These are phyloP conservation scores for Pseudopithomyces chartarum DNA, from an alignment of 2,329 filamentous ascomycete genomes.

Conservation along the genomic window DNA sequence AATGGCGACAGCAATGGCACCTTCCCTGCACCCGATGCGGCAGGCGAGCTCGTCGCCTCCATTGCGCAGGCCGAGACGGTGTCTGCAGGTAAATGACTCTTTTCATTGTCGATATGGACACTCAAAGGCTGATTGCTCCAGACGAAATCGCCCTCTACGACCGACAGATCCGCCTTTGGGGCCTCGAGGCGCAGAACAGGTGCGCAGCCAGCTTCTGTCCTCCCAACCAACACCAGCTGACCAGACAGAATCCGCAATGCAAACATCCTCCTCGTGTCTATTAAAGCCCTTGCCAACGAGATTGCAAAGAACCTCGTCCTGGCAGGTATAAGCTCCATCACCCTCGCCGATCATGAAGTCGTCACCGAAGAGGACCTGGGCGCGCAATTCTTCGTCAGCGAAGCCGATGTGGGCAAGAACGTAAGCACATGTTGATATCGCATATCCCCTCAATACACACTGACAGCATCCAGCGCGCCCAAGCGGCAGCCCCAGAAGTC, in stretches of 20 bases:
- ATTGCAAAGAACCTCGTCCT: constrained; percentile 97
- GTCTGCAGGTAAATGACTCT: constrained; percentile 39
- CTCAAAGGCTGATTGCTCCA: constrained; percentile 36
- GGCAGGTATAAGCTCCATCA: constrained; percentile 88
- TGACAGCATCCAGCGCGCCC: constrained; percentile 64
- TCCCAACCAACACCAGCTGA: constrained; percentile 16
- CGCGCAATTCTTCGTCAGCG: constrained; percentile 72
- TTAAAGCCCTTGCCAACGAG: constrained; percentile 88
- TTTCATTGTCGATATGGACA: background rate
- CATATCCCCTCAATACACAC: background rate
- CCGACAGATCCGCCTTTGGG: constrained; percentile 96
- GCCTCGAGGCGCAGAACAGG: constrained; percentile 88
- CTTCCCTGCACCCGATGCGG: constrained; percentile 38
- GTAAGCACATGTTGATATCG: constrained; percentile 44
- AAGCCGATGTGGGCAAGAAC: constrained; percentile 75
- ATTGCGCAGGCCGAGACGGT: constrained; percentile 48
- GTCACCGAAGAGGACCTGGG: constrained; percentile 81
- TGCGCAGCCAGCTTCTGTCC: constrained; percentile 30
- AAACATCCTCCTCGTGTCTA: constrained; percentile 85
- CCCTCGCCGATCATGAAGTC: constrained; percentile 77
- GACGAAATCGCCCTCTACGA: constrained; percentile 98
- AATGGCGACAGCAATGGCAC: constrained; percentile 28
- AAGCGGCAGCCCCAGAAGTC: constrained; percentile 77
- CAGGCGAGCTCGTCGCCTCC: constrained; percentile 43
- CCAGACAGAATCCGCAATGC: constrained; percentile 77